Evolutionary conservation across 176 grass and related monocot genomes (phyloP), one percentile per base, ranked within the genome.

Genomic region (Zoysia pacifica): DNA sequence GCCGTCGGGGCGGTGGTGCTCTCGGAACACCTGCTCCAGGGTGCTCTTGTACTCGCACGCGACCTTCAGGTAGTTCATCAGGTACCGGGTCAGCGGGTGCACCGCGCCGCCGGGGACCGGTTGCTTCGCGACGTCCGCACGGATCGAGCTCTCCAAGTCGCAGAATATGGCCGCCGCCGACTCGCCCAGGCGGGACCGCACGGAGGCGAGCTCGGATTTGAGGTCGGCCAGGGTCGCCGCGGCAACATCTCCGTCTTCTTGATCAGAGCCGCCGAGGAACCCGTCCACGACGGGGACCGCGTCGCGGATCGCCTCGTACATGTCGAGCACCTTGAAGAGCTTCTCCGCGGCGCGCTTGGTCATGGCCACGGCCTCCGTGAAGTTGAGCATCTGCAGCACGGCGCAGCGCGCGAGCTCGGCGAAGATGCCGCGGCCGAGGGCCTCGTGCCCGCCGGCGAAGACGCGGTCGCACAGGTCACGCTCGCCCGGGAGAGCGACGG

Each of bases 41-140:
- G 90, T 99, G 52, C 70, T 84, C 93, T 82, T 95, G 88, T 99
- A 96, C 74, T 76, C 97, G 62, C 93, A 96, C 49, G 70, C 86
- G 60, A 84, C 87, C 88, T 91, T 85, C 75, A 99, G 90, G 73
- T 96, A 99, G 88, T 96, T 99, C 97, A 96, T 93, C 18, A 99
- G 52, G 85, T 93, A 96, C 10, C 88, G 90, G 11, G 90, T 93
- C 15, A 99, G 76, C 0, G 93, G 97, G 73, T 99, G 93, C 56
- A 99, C 90, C 1, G 90, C 90, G 16, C 93, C 93, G 62, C 93
- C 90, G 0, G 93, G 97, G 2, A 96, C 88, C 0, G 88, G 77
- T 46, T 82, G 87, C 80, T 89, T 99, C 4, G 65, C 80, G 12
- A 35, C 70, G 78, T 99, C 90, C 4, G 84, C 82, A 11, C 90